Percentiles rank a stretch among this genome's conserved stretches.
Conservation (phyloP, 495 filamentous ascomycete species). For the Cercophora newfieldiana region DNA sequence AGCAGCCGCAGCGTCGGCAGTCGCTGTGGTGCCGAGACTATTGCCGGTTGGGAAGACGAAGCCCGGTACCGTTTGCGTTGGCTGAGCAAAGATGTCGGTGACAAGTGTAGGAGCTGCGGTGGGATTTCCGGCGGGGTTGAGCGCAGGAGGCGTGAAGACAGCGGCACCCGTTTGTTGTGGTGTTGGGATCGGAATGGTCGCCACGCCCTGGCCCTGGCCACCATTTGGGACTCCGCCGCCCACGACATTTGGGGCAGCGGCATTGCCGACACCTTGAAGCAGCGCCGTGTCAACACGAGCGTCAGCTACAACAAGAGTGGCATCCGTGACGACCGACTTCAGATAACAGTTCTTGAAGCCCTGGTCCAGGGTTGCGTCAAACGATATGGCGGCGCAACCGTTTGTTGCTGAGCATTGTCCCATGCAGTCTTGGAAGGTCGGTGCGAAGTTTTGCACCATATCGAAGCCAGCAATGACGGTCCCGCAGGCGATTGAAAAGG, state of each 20-base stretch:
- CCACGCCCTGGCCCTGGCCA: slow-evolving; percentile 14
- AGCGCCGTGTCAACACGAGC: slow-evolving; percentile 34
- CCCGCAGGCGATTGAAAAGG: slow-evolving; percentile 32
- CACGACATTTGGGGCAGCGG: neutral
- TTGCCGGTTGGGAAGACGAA: neutral
- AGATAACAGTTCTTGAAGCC: slow-evolving; percentile 45
- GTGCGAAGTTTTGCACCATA: slow-evolving; percentile 35
- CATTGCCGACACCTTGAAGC: slow-evolving; percentile 14
- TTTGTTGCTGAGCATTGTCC: slow-evolving; percentile 29
- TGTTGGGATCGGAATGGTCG: slow-evolving; percentile 20
- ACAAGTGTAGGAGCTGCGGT: neutral
- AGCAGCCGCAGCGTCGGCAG: slow-evolving; percentile 3
- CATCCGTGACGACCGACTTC: slow-evolving; percentile 27
- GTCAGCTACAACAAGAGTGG: slow-evolving; percentile 19
- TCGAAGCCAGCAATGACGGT: slow-evolving; percentile 35
- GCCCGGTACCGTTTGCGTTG: neutral
- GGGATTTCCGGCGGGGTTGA: neutral
- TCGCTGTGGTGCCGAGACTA: neutral
- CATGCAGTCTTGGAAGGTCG: slow-evolving; percentile 39
- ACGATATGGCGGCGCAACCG: slow-evolving; percentile 32
- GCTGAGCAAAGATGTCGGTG: slow-evolving; percentile 4
- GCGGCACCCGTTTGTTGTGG: slow-evolving; percentile 15
- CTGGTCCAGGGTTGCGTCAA: slow-evolving; percentile 29
- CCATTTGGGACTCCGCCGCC: neutral
- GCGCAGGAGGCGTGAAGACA: slow-evolving; percentile 30